phyloP scores from a whole-genome alignment of 768 basidiomycete species.

The Lentinula detonsa region DNA sequence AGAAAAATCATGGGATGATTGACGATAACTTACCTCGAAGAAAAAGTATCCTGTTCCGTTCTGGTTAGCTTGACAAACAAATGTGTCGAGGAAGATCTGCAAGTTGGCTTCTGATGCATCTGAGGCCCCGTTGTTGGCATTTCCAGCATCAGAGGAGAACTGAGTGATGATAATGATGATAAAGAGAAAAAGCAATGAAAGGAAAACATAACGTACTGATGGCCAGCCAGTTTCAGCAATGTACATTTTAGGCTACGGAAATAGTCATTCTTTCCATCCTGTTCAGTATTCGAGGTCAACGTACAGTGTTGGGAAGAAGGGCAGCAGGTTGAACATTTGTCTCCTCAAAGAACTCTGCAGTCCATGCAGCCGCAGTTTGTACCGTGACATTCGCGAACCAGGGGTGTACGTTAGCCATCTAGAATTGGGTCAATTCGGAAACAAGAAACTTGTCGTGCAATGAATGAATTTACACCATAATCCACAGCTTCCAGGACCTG shows the following conservation, averaged over 20 bases:
- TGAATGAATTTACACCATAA: slow-evolving; percentile 49
- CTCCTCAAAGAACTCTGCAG: slow-evolving; percentile 65
- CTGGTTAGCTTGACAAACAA: slow-evolving; percentile 79
- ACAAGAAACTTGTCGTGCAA: background rate
- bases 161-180: slow-evolving; percentile 15
- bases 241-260: slow-evolving; percentile 55
- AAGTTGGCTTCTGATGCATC: slow-evolving; percentile 54
- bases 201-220: slow-evolving; percentile 37
- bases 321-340: slow-evolving; percentile 56
- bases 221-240: slow-evolving; percentile 96
- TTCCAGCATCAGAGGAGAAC: slow-evolving; percentile 53
- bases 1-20: background rate
- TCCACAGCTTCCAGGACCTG: slow-evolving; percentile 57
- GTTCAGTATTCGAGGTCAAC: background rate
- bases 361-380: slow-evolving; percentile 73
- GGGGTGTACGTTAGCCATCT: slow-evolving; percentile 90
- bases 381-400: slow-evolving; percentile 87
- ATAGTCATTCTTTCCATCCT: background rate
- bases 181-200: background rate
- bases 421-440: background rate
- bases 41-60: slow-evolving; percentile 87
- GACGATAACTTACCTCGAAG: slow-evolving; percentile 54
- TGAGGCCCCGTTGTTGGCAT: slow-evolving; percentile 64
- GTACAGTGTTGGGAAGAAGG: slow-evolving; percentile 47
- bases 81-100: slow-evolving; percentile 77